phyloP scores from a whole-genome alignment of 768 basidiomycete genomes.

The Leccinellum rugosiceps region DNA sequence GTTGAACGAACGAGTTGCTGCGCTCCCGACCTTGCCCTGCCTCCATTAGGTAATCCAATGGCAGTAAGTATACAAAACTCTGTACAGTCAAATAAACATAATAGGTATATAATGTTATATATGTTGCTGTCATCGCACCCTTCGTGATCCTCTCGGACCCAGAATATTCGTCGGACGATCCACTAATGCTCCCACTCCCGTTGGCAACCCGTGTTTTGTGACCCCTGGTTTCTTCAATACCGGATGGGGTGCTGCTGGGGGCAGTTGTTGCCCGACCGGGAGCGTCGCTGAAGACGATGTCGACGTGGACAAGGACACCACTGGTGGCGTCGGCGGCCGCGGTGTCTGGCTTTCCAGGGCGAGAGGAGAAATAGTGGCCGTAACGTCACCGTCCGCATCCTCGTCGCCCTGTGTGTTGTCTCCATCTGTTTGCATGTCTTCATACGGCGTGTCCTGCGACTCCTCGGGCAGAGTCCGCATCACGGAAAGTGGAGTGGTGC shows the following conservation, averaged over 20 bases:
- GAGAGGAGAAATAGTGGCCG: conserved; percentile 15
- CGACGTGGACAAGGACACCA: conserved; percentile 37
- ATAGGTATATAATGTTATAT: conserved; percentile 4
- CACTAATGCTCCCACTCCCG: conserved; percentile 26
- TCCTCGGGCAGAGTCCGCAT: conserved; percentile 35
- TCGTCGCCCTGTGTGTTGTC: conserved; percentile 20
- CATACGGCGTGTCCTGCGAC: conserved; percentile 16
- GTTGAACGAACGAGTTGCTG: conserved; percentile 1
- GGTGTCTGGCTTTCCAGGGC: conserved; percentile 1
- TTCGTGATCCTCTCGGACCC: conserved; percentile 32
- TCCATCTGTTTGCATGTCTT: conserved; percentile 16
- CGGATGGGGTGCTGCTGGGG: conserved; percentile 4
- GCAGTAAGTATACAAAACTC: not conserved
- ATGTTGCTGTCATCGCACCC: conserved; percentile 18
- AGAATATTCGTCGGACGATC: conserved; percentile 35
- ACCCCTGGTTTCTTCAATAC: conserved; percentile 21
- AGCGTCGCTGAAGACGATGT: conserved; percentile 37
- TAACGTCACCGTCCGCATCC: conserved; percentile 17
- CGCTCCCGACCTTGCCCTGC: not conserved
- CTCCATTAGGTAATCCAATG: conserved; percentile 23
- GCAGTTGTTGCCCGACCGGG: conserved; percentile 14
- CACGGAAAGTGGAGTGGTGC: conserved; percentile 39
- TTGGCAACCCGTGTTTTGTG: conserved; percentile 23
- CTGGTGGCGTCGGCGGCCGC: conserved; percentile 20
- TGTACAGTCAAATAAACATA: not conserved